Evolutionary conservation across 2,329 filamentous ascomycete species (phyloP).

Genomic region (Fusarium sp.): DNA sequence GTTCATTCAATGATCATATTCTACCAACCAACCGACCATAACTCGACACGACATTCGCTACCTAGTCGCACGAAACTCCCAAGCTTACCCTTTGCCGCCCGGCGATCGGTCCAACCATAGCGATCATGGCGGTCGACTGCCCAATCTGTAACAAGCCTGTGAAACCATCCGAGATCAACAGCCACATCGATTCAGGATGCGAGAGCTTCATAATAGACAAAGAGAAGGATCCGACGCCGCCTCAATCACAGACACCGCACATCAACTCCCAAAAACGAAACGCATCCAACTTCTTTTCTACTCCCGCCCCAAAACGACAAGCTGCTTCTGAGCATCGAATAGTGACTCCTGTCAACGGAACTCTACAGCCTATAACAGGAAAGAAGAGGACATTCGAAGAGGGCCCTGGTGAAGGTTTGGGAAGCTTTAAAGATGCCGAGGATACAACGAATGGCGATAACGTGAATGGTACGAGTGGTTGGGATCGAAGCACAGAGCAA

Average conservation of each 20-base stretch:
- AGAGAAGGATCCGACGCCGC: constrained; percentile 47
- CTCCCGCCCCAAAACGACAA: constrained; percentile 68
- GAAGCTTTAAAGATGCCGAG: not conserved
- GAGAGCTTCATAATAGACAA: constrained; percentile 71
- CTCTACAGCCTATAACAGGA: constrained; percentile 48
- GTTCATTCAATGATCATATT: not conserved
- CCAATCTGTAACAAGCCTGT: constrained; percentile 84
- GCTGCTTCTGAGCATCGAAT: constrained; percentile 49
- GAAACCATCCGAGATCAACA: constrained; percentile 81
- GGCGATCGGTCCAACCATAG: constrained; percentile 1
- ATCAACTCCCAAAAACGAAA: constrained; percentile 62
- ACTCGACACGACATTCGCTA: not conserved
- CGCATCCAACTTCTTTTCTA: constrained; percentile 70
- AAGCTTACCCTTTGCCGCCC: not conserved
- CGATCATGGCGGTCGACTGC: constrained; percentile 71
- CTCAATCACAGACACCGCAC: constrained; percentile 47
- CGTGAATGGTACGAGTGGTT: constrained; percentile 6
- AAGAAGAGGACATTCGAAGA: constrained; percentile 66
- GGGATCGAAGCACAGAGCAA: constrained; percentile 33
- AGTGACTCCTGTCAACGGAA: constrained; percentile 50
- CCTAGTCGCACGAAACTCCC: not conserved
- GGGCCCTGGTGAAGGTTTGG: constrained; percentile 56
- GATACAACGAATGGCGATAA: constrained; percentile 16
- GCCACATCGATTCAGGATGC: constrained; percentile 89
- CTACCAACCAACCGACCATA: not conserved